A percentile compares a stretch with the other conserved stretches of the same genome.
Evolutionary conservation across 2,329 filamentous ascomycete genomes (phyloP).

Genomic region (Aspergillus fijiensis): DNA sequence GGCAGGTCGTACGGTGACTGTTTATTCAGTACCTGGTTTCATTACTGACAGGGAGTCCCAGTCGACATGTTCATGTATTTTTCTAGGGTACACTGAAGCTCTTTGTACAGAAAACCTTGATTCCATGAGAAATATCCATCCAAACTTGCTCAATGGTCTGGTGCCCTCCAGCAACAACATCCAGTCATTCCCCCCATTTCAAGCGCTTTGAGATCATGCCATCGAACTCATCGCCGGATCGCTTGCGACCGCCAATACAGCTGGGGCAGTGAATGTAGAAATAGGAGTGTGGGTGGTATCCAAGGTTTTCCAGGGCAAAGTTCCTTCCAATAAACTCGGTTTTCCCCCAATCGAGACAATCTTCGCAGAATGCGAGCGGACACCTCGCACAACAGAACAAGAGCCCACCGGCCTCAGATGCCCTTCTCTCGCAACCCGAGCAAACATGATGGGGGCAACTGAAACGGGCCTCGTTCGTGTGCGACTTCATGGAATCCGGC

Average conservation of each 20-base stretch:
- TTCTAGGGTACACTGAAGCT: not conserved
- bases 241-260: not conserved
- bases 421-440: constrained; percentile 53
- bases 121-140: not conserved
- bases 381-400: constrained; percentile 57
- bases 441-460: constrained; percentile 58
- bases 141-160: not conserved
- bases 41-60: not conserved
- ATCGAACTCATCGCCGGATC: not conserved
- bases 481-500: constrained; percentile 19
- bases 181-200: not conserved
- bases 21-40: not conserved
- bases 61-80: not conserved
- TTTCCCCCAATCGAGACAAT: constrained; percentile 51
- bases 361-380: constrained; percentile 57
- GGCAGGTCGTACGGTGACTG: not conserved
- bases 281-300: not conserved
- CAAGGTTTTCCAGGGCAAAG: not conserved
- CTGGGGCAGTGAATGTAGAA: not conserved
- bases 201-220: not conserved
- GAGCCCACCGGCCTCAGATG: constrained; percentile 43
- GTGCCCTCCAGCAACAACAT: not conserved
- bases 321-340: not conserved
- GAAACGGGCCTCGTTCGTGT: constrained; percentile 30
- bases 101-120: not conserved